Conservation (phyloP, 345 rosid genomes). For the Salix arbutifolia region DNA sequence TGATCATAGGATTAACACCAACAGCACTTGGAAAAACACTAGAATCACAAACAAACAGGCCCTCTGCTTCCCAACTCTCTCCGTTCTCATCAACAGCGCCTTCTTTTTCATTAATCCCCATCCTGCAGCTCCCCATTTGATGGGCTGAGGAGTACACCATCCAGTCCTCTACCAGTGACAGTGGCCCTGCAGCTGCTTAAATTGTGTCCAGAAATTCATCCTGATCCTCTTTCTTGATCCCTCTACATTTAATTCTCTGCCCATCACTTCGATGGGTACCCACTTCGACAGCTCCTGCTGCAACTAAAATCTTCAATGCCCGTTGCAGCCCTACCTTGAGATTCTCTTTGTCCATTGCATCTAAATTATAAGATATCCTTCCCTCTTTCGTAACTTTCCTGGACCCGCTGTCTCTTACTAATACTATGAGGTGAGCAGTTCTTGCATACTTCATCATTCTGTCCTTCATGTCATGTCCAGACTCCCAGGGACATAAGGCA, state of each 20-base stretch:
- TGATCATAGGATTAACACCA: conserved; percentile 74
- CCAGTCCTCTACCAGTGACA: conserved; percentile 38
- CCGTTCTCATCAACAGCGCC: conserved; percentile 61
- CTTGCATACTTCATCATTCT: conserved; percentile 52
- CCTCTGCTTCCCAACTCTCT: conserved; percentile 68
- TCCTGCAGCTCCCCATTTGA: conserved; percentile 73
- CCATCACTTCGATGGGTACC: conserved; percentile 65
- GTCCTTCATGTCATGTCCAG: conserved; percentile 48
- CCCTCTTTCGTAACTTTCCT: conserved; percentile 48
- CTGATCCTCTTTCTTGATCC: conserved; percentile 27
- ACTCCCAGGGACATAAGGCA: conserved; percentile 51
- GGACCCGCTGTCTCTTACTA: conserved; percentile 42
- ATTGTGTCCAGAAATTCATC: conserved; percentile 49
- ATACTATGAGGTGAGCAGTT: conserved; percentile 44
- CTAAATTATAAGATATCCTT: conserved; percentile 34
- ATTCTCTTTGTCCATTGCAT: conserved; percentile 38
- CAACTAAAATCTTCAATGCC: conserved; percentile 51
- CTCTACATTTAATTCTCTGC: conserved; percentile 47
- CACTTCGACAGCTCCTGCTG: conserved; percentile 69
- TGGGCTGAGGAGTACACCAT: conserved; percentile 43
- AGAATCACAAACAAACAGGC: conserved; percentile 55
- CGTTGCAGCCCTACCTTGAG: conserved; percentile 38
- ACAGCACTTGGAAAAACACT: conserved; percentile 60
- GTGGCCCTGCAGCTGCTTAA: conserved; percentile 29
- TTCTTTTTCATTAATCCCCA: conserved; percentile 40